Base-by-base conservation (phyloP, 257 asterid genomes). In the Nicotiana knightiana region DNA sequence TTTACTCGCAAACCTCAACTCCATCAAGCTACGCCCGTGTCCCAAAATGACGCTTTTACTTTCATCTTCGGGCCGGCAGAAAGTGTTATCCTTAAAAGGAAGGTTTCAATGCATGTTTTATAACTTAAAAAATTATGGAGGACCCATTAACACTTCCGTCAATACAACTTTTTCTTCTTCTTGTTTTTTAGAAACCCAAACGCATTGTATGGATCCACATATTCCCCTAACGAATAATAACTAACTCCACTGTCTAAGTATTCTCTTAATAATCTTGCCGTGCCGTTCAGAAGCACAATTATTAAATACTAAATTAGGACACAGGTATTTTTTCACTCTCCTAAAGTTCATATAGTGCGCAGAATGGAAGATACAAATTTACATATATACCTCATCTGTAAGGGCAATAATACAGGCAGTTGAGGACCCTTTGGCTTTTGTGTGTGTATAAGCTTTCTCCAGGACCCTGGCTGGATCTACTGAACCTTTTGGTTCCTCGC, bases 371-470 rank as follows among this genome's bases (percentile, higher is more conserved):
- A 54, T 24, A 48, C 6, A 35, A 17, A 26, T 51, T 17, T 62
- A 62, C 48, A 8, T 18, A 59, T 71, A 59, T 86, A 93, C 99
- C 97, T 96, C 90, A 85, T 87, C 94, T 0, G 95, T 91, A 82
- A 96, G 97, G 61, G 99, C 95, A 87, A 94, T 90, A 71, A 96
- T 93, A 86, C 99, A 96, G 80, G 98, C 98, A 85, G 99, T 96
- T 9, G 97, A 96, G 9, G 98, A 96, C 68, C 98, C 99, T 87
- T 84, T 90, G 17, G 97, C 92, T 85, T 85, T 88, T 15, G 99
- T 96, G 81, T 88, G 85, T 28, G 80, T 80, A 86, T 96, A 83
- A 59, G 99, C 99, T 88, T 94, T 94, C 86, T 93, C 97, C 83
- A 96, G 89, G 67, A 94, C 98, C 88, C 94, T 86, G 54, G 93